These are phyloP conservation scores for Suillus luteus DNA, from an alignment of 768 basidiomycete genomes.

Conservation along the genomic window DNA sequence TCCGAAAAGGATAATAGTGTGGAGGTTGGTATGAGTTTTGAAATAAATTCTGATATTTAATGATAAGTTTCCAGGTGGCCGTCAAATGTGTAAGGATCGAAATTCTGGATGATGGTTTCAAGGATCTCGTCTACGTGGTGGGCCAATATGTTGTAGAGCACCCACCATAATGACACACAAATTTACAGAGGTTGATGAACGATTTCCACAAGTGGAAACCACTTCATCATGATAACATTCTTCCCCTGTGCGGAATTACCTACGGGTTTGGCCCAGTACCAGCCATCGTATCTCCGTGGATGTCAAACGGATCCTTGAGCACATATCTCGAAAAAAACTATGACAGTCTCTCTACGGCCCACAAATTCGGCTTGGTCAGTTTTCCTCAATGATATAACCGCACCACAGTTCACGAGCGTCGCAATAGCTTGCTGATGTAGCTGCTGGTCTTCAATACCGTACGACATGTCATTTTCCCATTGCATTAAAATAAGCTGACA, in stretches of 20 bases:
- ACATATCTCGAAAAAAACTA: constrained; percentile 18
- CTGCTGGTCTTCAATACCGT: constrained; percentile 14
- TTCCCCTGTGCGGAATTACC: constrained; percentile 38
- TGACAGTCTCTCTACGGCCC: neutral
- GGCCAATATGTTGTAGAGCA: neutral
- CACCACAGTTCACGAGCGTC: neutral
- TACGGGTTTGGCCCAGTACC: constrained; percentile 25
- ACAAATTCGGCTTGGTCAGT: constrained; percentile 7
- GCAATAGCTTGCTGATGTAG: constrained; percentile 12
- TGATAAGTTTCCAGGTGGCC: constrained; percentile 21
- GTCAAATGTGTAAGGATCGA: constrained; percentile 31
- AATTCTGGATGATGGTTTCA: constrained; percentile 10
- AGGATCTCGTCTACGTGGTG: constrained; percentile 20
- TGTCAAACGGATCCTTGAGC: constrained; percentile 19
- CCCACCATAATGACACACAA: neutral
- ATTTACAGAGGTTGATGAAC: neutral
- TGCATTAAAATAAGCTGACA: neutral
- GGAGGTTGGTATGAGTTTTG: constrained; percentile 19
- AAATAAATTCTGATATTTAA: neutral
- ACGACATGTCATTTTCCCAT: neutral
- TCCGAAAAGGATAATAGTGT: constrained; percentile 18
- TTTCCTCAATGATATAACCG: neutral
- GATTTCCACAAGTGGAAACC: constrained; percentile 3
- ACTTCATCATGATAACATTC: constrained; percentile 41
- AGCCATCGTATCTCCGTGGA: constrained; percentile 26